phyloP scores from a whole-genome alignment of 2,329 filamentous ascomycete genomes.

The Beauveria sp. region DNA sequence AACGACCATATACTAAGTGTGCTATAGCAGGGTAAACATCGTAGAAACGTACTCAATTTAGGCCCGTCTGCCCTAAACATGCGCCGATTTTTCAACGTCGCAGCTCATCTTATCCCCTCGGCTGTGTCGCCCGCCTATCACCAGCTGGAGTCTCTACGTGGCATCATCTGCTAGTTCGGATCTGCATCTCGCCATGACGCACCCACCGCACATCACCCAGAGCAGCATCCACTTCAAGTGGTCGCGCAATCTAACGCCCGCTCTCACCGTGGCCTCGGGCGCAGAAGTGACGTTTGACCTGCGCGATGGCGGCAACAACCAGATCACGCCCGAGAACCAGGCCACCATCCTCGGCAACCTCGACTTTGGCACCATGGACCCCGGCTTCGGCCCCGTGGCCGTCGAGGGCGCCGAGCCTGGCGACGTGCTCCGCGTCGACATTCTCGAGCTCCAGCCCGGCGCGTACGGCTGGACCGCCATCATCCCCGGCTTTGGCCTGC shows the following conservation, averaged over 20 bases:
- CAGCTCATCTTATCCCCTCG: background rate
- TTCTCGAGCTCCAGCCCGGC: conserved; percentile 36
- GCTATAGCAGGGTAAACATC: no score
- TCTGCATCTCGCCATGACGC: conserved; percentile 11
- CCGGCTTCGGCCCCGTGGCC: conserved; percentile 43
- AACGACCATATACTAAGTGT: no score
- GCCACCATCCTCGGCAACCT: conserved; percentile 32
- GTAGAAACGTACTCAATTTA: no score
- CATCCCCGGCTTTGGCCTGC: conserved; percentile 41
- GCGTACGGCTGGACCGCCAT: conserved; percentile 47
- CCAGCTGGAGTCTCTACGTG: no score
- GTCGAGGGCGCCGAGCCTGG: conserved; percentile 41
- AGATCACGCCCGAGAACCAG: conserved; percentile 36
- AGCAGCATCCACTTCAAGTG: conserved; percentile 37
- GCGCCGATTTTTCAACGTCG: background rate
- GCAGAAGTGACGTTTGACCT: conserved; percentile 40
- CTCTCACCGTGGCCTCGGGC: conserved; percentile 39
- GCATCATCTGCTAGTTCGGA: background rate
- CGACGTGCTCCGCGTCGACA: conserved; percentile 43
- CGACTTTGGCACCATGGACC: conserved; percentile 34
- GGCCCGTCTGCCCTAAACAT: no score
- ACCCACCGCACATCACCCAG: conserved; percentile 19
- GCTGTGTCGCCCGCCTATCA: background rate
- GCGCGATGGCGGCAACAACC: conserved; percentile 42
- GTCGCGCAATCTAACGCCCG: conserved; percentile 37